Percentiles rank a stretch among this genome's conserved stretches.
Evolutionary conservation across 2,329 filamentous ascomycete species (phyloP).

Genomic region (Bipolaris zeicola): DNA sequence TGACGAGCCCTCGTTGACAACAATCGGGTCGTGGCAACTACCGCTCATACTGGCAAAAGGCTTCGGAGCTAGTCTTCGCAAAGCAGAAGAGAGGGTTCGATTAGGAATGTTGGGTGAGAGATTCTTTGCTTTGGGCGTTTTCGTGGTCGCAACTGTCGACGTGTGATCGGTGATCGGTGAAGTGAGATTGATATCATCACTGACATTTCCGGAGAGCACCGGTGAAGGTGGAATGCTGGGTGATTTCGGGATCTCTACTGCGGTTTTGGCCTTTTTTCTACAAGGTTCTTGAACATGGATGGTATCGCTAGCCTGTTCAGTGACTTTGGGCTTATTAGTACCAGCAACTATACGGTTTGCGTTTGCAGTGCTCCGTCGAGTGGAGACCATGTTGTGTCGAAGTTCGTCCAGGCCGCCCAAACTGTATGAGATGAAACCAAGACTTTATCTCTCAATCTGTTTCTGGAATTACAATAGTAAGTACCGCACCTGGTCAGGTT

Average conservation of each 20-base stretch:
- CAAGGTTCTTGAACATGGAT: neutral
- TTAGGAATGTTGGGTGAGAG: neutral
- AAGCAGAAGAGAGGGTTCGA: neutral
- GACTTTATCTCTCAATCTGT: neutral
- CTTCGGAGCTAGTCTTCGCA: conserved; percentile 4
- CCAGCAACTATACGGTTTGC: neutral
- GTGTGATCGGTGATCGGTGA: conserved; percentile 10
- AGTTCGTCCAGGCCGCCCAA: neutral
- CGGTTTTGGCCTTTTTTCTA: neutral
- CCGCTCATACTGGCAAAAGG: conserved; percentile 11
- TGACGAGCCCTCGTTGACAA: conserved; percentile 24
- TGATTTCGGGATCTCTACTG: neutral
- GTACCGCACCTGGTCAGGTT: neutral
- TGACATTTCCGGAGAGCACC: neutral
- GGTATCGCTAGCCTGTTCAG: neutral
- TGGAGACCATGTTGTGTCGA: conserved; percentile 14
- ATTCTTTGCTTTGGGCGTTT: neutral
- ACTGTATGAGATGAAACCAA: neutral
- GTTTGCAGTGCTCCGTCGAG: conserved; percentile 15
- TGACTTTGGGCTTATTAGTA: neutral
- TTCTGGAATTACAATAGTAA: neutral
- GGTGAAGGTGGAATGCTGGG: neutral
- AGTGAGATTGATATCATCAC: conserved; percentile 19
- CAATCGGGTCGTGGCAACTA: conserved; percentile 32
- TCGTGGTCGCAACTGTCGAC: neutral